Evolutionary conservation across 257 asterid species (phyloP), one percentile per base, ranked within the genome.

Genomic region (Nicotiana sylvestris): DNA sequence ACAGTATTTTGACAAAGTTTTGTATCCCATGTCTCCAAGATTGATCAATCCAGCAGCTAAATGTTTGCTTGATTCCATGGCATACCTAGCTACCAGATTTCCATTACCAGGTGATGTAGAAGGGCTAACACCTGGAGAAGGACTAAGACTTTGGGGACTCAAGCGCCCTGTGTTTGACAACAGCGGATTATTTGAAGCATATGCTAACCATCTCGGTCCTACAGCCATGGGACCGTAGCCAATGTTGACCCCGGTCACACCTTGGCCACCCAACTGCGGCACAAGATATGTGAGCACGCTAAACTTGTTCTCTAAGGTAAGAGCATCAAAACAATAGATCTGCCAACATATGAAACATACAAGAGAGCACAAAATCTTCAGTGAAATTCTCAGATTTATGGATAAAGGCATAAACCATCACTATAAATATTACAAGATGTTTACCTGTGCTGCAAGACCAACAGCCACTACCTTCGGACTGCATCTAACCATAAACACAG

Each of bases 101-200:
- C 90, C 92, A 82, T 68, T 89, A 61, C 92, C 82, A 77, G 92
- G 92, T 76, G 92, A 89, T 58, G 92, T 87, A 82, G 92, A 89
- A 80, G 92, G 92, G 87, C 92, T 89, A 77, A 89, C 90, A 66
- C 92, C 92, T 6, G 90, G 92, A 80, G 92, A 89, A 58, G 92
- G 90, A 80, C 89, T 89, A 51, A 87, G 85, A 82, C 89, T 89
- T 72, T 85, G 92, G 78, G 92, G 92, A 87, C 92, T 89, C 74
- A 89, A 85, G 66, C 90, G 88, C 12, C 92, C 90, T 5, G 86
- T 82, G 58, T 87, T 89, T 49, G 90, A 85, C 62, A 82, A 49
- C 80, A 89, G 53, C 9, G 89, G 88, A 78, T 87, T 87, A 66
- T 87, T 89, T 66, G 92, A 87, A 84, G 92, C 85, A 87, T 87